These are phyloP conservation scores for Aspergillus fructus DNA, from an alignment of 2,329 filamentous ascomycete genomes.

Conservation along the genomic window DNA sequence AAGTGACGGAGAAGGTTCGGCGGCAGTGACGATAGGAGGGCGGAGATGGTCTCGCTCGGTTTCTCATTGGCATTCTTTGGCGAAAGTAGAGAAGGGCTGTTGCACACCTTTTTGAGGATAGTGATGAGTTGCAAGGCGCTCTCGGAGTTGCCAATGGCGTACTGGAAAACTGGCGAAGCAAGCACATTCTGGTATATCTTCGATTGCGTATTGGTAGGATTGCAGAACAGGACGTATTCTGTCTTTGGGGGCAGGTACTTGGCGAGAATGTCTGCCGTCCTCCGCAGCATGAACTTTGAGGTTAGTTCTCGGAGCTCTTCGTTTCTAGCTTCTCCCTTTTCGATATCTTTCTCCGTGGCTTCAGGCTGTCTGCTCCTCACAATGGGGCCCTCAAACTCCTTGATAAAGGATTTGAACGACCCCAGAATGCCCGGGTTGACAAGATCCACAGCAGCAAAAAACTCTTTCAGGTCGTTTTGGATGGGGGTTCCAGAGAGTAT, in stretches of 20 bases:
- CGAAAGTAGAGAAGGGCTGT: slow-evolving; percentile 64
- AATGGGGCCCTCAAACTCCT: slow-evolving; percentile 65
- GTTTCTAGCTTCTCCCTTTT: slow-evolving; percentile 62
- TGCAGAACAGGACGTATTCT: slow-evolving; percentile 67
- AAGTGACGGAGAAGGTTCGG: slow-evolving; percentile 53
- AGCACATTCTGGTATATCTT: slow-evolving; percentile 64
- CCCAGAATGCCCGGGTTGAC: slow-evolving; percentile 67
- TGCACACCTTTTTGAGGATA: slow-evolving; percentile 72
- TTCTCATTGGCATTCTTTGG: slow-evolving; percentile 50
- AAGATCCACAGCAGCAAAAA: slow-evolving; percentile 67
- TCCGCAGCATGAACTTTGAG: slow-evolving; percentile 63
- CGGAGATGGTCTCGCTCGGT: slow-evolving; percentile 47
- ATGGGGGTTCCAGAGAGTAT: slow-evolving; percentile 68
- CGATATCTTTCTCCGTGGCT: slow-evolving; percentile 60
- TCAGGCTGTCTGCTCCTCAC: slow-evolving; percentile 64
- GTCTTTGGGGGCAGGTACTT: slow-evolving; percentile 67
- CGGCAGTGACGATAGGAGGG: slow-evolving; percentile 55
- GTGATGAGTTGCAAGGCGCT: slow-evolving; percentile 68
- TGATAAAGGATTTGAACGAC: slow-evolving; percentile 62
- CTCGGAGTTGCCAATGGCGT: slow-evolving; percentile 61
- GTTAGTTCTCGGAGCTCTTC: slow-evolving; percentile 62
- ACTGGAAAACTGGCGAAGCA: slow-evolving; percentile 63
- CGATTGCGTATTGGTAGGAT: slow-evolving; percentile 60
- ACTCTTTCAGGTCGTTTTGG: slow-evolving; percentile 67
- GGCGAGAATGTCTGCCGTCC: slow-evolving; percentile 65